Conservation (phyloP, 148 eudicot species). For the Pouteria glomerata region DNA sequence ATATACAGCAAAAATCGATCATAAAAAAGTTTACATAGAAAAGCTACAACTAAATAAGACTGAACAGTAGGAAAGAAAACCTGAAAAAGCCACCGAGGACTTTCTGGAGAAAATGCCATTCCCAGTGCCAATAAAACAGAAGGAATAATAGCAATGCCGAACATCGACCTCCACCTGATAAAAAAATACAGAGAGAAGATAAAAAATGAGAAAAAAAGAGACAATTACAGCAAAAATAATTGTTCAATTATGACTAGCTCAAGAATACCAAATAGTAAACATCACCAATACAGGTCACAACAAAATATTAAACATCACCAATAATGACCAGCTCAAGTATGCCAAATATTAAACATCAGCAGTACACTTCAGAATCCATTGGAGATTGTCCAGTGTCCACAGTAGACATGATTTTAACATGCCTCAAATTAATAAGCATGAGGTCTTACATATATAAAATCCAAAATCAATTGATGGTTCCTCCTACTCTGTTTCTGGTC, state of each 20-base stretch:
- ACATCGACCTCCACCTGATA: conserved; percentile 97
- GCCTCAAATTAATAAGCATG: neutral
- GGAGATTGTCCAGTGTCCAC: neutral
- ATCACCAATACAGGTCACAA: neutral
- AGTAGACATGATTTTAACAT: neutral
- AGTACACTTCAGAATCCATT: too few species aligned
- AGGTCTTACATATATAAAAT: neutral
- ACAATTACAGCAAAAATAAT: neutral
- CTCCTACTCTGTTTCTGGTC: neutral
- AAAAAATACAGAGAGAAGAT: neutral
- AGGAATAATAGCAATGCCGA: conserved; percentile 77
- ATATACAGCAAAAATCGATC: neutral
- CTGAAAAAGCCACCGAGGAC: conserved; percentile 97
- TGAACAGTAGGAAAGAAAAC: conserved; percentile 26
- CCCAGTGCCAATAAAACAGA: conserved; percentile 84
- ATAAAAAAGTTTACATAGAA: neutral
- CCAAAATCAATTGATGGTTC: neutral
- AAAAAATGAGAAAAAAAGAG: neutral
- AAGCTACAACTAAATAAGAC: conserved; percentile 2
- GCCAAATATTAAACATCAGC: too few species aligned
- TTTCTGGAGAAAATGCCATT: conserved; percentile 93
- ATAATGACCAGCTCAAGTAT: too few species aligned
- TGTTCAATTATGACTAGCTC: neutral
- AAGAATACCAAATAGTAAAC: neutral
- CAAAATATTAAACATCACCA: too few species aligned